These are phyloP conservation scores for Nakazawaea peltata DNA, from an alignment of 805 yeast species.

Conservation along the genomic window DNA sequence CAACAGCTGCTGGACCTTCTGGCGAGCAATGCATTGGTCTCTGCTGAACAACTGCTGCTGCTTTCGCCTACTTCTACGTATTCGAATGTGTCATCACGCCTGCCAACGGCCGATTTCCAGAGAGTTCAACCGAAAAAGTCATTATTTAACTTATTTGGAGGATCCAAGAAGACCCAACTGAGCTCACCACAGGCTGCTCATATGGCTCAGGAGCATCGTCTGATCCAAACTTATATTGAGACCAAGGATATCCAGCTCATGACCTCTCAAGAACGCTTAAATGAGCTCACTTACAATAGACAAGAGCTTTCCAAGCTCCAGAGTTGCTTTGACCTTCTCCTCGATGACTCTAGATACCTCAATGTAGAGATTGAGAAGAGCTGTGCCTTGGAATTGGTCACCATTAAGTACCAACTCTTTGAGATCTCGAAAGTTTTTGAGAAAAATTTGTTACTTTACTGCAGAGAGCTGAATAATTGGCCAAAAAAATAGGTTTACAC, in stretches of 20 bases:
- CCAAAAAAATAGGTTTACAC: too few relatives aligned
- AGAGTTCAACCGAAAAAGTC: slow-evolving; percentile 6
- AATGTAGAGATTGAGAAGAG: slow-evolving; percentile 35
- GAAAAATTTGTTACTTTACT: slow-evolving; percentile 12
- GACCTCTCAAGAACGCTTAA: slow-evolving; percentile 17
- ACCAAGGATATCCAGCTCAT: slow-evolving; percentile 12
- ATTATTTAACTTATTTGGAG: slow-evolving; percentile 7
- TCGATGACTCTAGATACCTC: slow-evolving; percentile 34
- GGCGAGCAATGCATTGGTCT: background rate
- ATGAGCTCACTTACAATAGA: slow-evolving; percentile 16
- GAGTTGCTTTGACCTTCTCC: slow-evolving; percentile 36
- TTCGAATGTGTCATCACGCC: too few relatives aligned
- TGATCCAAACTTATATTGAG: slow-evolving; percentile 7
- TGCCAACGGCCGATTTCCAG: background rate
- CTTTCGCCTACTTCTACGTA: background rate
- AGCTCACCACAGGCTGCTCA: slow-evolving; percentile 1
- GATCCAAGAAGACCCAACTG: slow-evolving; percentile 6
- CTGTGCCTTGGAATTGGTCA: slow-evolving; percentile 23
- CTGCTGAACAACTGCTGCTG: background rate
- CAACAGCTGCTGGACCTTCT: background rate
- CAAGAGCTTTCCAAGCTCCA: slow-evolving; percentile 34
- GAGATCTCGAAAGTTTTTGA: slow-evolving; percentile 28
- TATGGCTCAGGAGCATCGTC: background rate
- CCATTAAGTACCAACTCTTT: slow-evolving; percentile 32
- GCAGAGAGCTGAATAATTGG: slow-evolving; percentile 9